These are phyloP conservation scores for Thalassiosira exigua DNA, from an alignment of 352 stramenopile species.

Conservation along the genomic window DNA sequence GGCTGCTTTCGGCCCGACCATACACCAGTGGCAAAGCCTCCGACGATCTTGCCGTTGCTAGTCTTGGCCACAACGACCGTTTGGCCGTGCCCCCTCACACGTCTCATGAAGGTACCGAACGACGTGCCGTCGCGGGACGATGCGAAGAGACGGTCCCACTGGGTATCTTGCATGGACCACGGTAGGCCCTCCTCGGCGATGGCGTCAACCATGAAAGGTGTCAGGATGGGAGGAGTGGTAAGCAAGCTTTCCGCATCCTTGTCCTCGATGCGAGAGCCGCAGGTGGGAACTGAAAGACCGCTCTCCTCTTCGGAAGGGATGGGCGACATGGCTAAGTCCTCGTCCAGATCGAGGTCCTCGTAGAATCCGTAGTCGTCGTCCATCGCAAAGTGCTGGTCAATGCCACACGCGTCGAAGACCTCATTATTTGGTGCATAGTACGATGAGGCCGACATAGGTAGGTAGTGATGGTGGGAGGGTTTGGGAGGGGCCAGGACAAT, in stretches of 20 bases:
- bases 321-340: not conserved
- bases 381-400: slow-evolving; percentile 12
- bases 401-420: not conserved
- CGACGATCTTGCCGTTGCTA: slow-evolving; percentile 15
- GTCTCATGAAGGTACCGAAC: slow-evolving; percentile 37
- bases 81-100: slow-evolving; percentile 11
- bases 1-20: slow-evolving; percentile 31
- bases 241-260: not conserved
- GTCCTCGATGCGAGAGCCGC: slow-evolving; percentile 2
- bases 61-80: slow-evolving; percentile 40
- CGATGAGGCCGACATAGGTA: too few species aligned
- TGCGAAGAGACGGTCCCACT: slow-evolving; percentile 28
- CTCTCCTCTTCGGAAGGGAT: slow-evolving; percentile 5
- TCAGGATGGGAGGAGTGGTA: slow-evolving; percentile 19
- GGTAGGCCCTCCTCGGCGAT: slow-evolving; percentile 29
- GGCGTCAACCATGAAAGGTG: slow-evolving; percentile 4
- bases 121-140: slow-evolving; percentile 23
- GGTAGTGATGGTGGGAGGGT: too few species aligned
- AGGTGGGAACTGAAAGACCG: not conserved
- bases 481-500: too few species aligned
- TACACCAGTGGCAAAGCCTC: slow-evolving; percentile 22
- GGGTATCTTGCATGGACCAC: slow-evolving; percentile 34
- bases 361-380: slow-evolving; percentile 44
- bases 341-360: slow-evolving; percentile 29
- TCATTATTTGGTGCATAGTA: too few species aligned